Evolutionary conservation across 2,329 filamentous ascomycete genomes (phyloP), one percentile per base, ranked within the genome.

Genomic region (Phoma sp.): DNA sequence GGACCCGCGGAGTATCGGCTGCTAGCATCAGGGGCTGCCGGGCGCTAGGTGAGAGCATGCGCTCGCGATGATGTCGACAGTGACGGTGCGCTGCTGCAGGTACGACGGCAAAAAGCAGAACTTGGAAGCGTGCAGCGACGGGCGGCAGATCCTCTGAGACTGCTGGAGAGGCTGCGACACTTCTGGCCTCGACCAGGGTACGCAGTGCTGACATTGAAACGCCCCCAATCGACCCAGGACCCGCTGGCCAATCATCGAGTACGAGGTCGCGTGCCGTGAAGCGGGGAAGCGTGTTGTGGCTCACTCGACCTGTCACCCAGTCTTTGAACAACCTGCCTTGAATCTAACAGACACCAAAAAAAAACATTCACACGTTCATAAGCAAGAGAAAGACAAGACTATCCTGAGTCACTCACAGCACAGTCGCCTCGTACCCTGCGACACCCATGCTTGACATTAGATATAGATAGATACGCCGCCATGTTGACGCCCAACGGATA

Each of bases 281-380:
- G 51, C 45, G 51, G 51, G 51, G 51, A 40, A 55, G 51, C 51
- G 43, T 48, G 44, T 31, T 40, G 35, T 40, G 41, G 31, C 35
- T 35, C 21, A 29, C 46, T 43, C 33, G 13, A 5, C 15, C 10
- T 15, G 17, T 24, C 29, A 35, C 21, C 9, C 22, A 40, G 12
- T 31, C 21, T 13, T 4, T 21, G 4, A 24, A 24, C n/a, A 29
- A 44, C 15, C 22, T 22, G 40, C 6, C 32, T 35, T 15, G 29
- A 5, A 31, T 13, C 10, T 3, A 12, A 8, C n/a, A 4, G 35
- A 6, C 2, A 19, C 35, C 9, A 19, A n/a, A 7, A 3, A 36
- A 10, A 3, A 3, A 2, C 19, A 38, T 13, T 21, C 10, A 31
- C 17, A 15, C 10, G 12, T 12, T 24, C 19, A 38, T 8, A 2